These are phyloP conservation scores for Crepidotus sp. DNA, from an alignment of 1,284 basidiomycete genomes.

Conservation along the genomic window DNA sequence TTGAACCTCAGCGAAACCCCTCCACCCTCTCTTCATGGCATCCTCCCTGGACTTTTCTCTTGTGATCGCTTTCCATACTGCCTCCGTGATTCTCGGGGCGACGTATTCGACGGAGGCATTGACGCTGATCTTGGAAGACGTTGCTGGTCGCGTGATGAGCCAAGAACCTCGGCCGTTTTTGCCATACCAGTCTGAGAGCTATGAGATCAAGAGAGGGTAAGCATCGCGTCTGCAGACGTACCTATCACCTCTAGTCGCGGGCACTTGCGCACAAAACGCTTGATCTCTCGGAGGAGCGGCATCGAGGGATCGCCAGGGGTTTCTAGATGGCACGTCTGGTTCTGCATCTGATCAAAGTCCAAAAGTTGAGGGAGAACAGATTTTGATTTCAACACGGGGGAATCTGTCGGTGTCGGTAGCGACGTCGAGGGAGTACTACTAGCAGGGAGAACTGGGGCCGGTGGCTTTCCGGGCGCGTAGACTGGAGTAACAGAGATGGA, in stretches of 20 bases:
- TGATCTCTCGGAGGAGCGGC: conserved; percentile 29
- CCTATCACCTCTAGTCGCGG: conserved; percentile 25
- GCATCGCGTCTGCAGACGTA: conserved; percentile 15
- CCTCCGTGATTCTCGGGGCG: conserved; percentile 20
- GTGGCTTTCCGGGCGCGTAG: conserved; percentile 26
- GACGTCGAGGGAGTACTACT: conserved; percentile 15
- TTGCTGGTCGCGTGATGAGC: conserved; percentile 22
- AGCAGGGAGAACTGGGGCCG: conserved; percentile 19
- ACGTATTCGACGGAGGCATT: conserved; percentile 28
- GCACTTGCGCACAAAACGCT: conserved; percentile 29
- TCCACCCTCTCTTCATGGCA: conserved; percentile 18
- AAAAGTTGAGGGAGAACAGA: conserved; percentile 23
- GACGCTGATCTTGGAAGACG: conserved; percentile 23
- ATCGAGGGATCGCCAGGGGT: conserved; percentile 25
- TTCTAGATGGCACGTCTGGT: conserved; percentile 19
- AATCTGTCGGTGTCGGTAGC: conserved; percentile 23
- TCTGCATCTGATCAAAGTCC: conserved; percentile 23
- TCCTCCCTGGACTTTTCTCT: conserved; percentile 20
- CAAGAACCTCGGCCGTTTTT: conserved; percentile 27
- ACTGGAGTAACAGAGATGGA: conserved; percentile 23
- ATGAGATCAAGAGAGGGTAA: conserved; percentile 1
- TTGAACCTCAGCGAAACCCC: conserved; percentile 18
- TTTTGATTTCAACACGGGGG: conserved; percentile 24
- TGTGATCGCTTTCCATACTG: conserved; percentile 20
- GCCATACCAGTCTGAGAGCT: conserved; percentile 28